These are phyloP conservation scores for Beta corolliflora DNA, from an alignment of 179 eudicot species.

Conservation along the genomic window DNA sequence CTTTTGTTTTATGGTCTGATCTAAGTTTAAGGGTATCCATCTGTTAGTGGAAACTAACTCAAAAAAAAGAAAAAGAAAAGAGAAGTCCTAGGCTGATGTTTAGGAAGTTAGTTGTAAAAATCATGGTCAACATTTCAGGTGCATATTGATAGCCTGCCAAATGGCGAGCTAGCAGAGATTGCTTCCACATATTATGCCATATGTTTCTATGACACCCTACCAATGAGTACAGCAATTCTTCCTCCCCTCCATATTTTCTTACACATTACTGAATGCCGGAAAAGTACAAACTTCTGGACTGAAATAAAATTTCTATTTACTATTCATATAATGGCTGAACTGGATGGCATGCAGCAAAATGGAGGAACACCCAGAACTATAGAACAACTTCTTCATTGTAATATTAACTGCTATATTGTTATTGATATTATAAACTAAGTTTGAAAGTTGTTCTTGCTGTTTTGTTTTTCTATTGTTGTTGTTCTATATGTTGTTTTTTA, in stretches of 20 bases:
- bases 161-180: constrained; percentile 27
- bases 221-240: constrained; percentile 3
- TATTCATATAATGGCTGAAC: constrained; percentile 44
- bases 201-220: constrained; percentile 29
- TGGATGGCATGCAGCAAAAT: constrained; percentile 33
- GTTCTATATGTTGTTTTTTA: neutral
- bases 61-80: neutral
- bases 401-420: constrained; percentile 13
- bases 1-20: neutral
- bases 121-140: constrained; percentile 26
- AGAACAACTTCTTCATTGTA: constrained; percentile 64
- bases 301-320: neutral
- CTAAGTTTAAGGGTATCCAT: neutral
- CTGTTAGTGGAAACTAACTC: neutral
- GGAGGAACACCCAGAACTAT: constrained; percentile 38
- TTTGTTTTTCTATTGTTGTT: neutral
- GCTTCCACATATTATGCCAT: constrained; percentile 31
- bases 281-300: neutral
- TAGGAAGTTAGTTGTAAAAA: constrained; percentile 34
- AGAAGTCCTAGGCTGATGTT: constrained; percentile 26
- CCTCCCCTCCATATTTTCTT: constrained; percentile 8
- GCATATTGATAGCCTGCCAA: constrained; percentile 24
- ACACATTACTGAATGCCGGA: neutral
- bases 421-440: neutral
- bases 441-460: neutral